Conservation (phyloP, 345 rosid species). For the Aquilaria yunnanensis region DNA sequence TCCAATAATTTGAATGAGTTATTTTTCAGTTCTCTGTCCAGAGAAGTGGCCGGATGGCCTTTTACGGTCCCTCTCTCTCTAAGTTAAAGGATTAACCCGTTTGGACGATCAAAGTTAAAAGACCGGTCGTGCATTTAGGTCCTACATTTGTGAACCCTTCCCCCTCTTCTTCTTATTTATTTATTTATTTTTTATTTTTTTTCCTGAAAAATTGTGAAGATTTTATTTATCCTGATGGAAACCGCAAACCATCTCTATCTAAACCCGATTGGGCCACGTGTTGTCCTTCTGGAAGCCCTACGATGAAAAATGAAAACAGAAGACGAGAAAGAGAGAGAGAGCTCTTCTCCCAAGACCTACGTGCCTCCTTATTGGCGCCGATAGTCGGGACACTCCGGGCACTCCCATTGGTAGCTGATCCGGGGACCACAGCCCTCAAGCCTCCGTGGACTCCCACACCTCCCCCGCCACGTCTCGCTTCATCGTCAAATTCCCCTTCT, state of each 20-base stretch:
- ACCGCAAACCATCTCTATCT: conserved; percentile 3
- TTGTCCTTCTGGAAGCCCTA: not conserved
- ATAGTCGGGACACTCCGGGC: conserved; percentile 1
- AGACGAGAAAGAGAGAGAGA: not conserved
- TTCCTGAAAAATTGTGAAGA: no score
- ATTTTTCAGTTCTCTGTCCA: no score
- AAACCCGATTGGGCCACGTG: conserved; percentile 4
- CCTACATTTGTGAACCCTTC: no score
- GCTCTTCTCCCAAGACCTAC: conserved; percentile 3
- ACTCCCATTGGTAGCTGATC: conserved; percentile 2
- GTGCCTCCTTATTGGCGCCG: conserved; percentile 14
- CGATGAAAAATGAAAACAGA: not conserved
- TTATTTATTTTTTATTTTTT: no score
- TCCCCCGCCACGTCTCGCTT: conserved; percentile 12
- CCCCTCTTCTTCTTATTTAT: not conserved
- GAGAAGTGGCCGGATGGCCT: no score
- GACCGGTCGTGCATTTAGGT: no score
- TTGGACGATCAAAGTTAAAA: no score
- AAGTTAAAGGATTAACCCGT: no score
- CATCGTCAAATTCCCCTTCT: conserved; percentile 26
- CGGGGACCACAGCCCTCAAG: not conserved
- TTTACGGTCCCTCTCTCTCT: no score
- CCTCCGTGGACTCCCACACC: not conserved
- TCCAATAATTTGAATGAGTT: no score
- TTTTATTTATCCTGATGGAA: not conserved